Base-by-base conservation (phyloP, 805 yeast genomes). In the Barnettozyma populi region DNA sequence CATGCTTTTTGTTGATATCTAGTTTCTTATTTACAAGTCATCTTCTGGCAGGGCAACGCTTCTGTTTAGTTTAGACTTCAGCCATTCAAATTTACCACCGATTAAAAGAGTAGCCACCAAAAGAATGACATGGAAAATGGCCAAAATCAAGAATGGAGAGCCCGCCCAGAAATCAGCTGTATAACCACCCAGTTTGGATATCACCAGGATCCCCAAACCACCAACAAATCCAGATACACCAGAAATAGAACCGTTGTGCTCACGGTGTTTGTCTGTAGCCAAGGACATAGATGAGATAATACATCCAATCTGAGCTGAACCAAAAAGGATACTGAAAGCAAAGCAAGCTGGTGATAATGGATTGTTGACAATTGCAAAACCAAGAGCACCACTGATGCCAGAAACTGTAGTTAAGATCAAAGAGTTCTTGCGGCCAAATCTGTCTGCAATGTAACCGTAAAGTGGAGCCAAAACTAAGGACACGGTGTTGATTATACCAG, bases 171-270 rank as follows among this genome's bases (percentile, higher is more conserved):
- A 44, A 57, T 83, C 88, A 21, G 84, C 76, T 53, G 78, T 66
- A 14, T 65, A 57, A 4, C 90, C 90, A 6, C 90, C 90, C 9
- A 81, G 32, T 56, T 77, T 78, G 32, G 82, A 75, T 25, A 83
- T 65, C 1, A 80, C 45, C 48, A 84, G 64, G 24, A 84, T 81
- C 2, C 92, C 92, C 7, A 80, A 44, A 1, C 87, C 87, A 16
- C 89, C 90, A 53, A 75, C 68, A 46, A 84, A 73, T n/a, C 84
- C 75, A 59, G 80, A 82, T 11, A 82, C 76, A 7, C 92, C 92
- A 43, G 84, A 75, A 36, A 84, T 73, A 2, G 85, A 71, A n/a
- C 90, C 90, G 43, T 78, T 75, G 48, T 72, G 67, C 20, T 63
- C 65, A 31, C 72, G 64, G 27, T 72, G 69, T 35, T 67, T 64